These are phyloP conservation scores for Avena eriantha DNA, from an alignment of 176 grass and related monocot genomes.

Conservation along the genomic window DNA sequence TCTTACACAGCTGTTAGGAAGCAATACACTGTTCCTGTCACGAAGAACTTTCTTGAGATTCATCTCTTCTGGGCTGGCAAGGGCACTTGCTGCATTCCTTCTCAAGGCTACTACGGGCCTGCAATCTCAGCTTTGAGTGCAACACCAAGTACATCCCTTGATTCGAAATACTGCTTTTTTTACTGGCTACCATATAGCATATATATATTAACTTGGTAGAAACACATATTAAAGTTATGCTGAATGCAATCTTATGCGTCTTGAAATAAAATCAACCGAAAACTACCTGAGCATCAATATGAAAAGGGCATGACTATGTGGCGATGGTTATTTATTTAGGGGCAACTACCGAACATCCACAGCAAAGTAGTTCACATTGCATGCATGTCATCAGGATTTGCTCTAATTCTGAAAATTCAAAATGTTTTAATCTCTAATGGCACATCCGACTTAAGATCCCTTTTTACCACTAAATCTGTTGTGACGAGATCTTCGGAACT, in stretches of 20 bases:
- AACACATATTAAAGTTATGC: background rate
- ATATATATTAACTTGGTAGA: background rate
- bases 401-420: too few relatives aligned
- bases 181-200: background rate
- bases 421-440: too few relatives aligned
- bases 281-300: background rate
- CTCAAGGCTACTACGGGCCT: conserved; percentile 71
- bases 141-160: conserved; percentile 59
- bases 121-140: conserved; percentile 79
- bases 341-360: too few relatives aligned
- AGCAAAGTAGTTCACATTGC: too few relatives aligned
- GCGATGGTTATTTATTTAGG: too few relatives aligned
- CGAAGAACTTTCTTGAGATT: conserved; percentile 86
- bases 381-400: too few relatives aligned
- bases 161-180: background rate
- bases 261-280: background rate
- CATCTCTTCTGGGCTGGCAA: conserved; percentile 99
- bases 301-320: background rate
- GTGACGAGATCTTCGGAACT: too few relatives aligned
- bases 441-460: too few relatives aligned
- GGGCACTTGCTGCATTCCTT: conserved; percentile 83
- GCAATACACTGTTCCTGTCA: conserved; percentile 61
- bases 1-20: conserved; percentile 64
- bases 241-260: background rate
- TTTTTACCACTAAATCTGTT: too few relatives aligned